Evolutionary conservation across 345 rosid species (phyloP).

Genomic region (Pistacia integerrima): DNA sequence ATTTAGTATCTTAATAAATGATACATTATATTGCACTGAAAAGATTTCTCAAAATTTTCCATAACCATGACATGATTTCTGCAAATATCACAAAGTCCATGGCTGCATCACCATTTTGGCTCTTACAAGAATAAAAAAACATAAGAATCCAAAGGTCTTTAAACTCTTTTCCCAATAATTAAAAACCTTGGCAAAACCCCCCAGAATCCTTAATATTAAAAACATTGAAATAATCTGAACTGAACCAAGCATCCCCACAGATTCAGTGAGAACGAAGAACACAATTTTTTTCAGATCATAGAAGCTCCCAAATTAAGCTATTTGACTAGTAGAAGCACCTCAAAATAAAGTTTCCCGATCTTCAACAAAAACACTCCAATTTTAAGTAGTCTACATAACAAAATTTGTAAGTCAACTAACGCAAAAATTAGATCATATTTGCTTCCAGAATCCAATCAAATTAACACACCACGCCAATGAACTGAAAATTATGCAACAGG

Average conservation of each 20-base stretch:
- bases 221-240: not conserved
- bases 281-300: not conserved
- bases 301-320: not conserved
- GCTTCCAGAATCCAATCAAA: not conserved
- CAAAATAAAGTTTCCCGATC: not conserved
- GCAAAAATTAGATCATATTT: slow-evolving; percentile 6
- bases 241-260: not conserved
- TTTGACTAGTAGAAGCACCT: not conserved
- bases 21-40: not conserved
- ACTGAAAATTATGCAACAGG: not conserved
- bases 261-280: too few relatives aligned
- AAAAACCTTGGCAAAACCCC: not conserved
- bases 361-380: not conserved
- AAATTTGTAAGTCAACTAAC: slow-evolving; percentile 18
- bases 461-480: not conserved
- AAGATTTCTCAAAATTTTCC: not conserved
- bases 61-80: not conserved
- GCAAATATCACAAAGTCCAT: too few relatives aligned
- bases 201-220: not conserved
- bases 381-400: not conserved
- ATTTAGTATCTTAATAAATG: not conserved
- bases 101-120: not conserved
- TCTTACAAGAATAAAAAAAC: not conserved
- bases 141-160: too few relatives aligned
- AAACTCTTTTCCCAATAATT: too few relatives aligned